Conservation (phyloP, 352 stramenopile species). For the Pythium pectinolyticum region DNA sequence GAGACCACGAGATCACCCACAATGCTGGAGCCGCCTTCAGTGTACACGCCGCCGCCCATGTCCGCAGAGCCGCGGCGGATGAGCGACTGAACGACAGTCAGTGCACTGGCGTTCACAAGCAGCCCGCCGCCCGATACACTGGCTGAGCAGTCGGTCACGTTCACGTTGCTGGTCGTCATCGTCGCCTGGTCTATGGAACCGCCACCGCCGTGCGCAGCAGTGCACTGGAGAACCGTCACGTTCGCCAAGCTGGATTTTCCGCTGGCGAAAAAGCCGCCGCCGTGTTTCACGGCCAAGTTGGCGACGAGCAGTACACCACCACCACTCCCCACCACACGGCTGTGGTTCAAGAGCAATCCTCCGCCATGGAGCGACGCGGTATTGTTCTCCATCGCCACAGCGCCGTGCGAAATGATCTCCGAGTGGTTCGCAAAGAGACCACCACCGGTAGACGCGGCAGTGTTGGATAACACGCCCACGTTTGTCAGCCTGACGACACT, state of each 20-base stretch:
- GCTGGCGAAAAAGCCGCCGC: constrained; percentile 12
- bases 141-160: constrained; percentile 4
- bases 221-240: constrained; percentile 4
- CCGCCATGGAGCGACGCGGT: constrained; percentile 4
- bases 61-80: constrained; percentile 13
- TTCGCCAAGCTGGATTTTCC: neutral
- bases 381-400: constrained; percentile 1
- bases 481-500: constrained; percentile 3
- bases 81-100: neutral
- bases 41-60: constrained; percentile 20
- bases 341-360: constrained; percentile 5
- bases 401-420: neutral
- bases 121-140: constrained; percentile 22
- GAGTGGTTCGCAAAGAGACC: constrained; percentile 13
- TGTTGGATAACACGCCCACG: constrained; percentile 9
- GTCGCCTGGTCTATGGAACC: neutral
- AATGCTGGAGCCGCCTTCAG: neutral
- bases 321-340: neutral
- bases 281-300: constrained; percentile 1
- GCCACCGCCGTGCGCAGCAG: constrained; percentile 17
- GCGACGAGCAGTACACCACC: neutral
- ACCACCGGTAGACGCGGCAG: neutral
- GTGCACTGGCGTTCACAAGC: constrained; percentile 8
- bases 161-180: neutral
- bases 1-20: constrained; percentile 10